A percentile compares a stretch with the other conserved stretches of the same genome.
These are phyloP conservation scores for Penicillium goetzii DNA, from an alignment of 495 filamentous ascomycete species.

Conservation along the genomic window DNA sequence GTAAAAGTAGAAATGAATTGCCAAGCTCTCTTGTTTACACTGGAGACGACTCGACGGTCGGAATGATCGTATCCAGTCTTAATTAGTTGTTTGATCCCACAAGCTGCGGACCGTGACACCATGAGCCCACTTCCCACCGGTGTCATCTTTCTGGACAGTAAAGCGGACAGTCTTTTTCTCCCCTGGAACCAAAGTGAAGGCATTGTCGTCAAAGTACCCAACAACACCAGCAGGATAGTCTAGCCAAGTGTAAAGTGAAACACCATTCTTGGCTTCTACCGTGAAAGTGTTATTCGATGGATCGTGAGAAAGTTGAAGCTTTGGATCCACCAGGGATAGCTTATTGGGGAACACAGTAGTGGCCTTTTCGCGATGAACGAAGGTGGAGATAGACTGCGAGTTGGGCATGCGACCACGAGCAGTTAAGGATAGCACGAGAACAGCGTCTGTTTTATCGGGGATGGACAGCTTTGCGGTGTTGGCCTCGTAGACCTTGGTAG, in stretches of 20 bases:
- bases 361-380: constrained; percentile 62
- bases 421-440: constrained; percentile 60
- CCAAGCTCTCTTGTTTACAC: not conserved
- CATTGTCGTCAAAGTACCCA: constrained; percentile 64
- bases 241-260: constrained; percentile 71
- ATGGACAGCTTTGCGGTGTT: constrained; percentile 43
- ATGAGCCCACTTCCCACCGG: constrained; percentile 53
- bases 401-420: constrained; percentile 60
- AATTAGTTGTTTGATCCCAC: constrained; percentile 60
- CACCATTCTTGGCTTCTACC: constrained; percentile 58
- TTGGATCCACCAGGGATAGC: constrained; percentile 60
- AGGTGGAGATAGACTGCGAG: constrained; percentile 43
- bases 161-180: constrained; percentile 55
- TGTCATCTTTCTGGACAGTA: constrained; percentile 53
- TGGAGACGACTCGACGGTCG: not conserved
- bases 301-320: constrained; percentile 51
- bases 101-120: constrained; percentile 63
- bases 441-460: constrained; percentile 45
- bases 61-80: not conserved
- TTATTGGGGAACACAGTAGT: constrained; percentile 56
- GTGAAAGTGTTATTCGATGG: constrained; percentile 48
- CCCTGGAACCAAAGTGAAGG: constrained; percentile 59
- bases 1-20: not conserved
- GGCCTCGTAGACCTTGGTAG: constrained; percentile 54
- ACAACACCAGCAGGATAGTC: constrained; percentile 61